Evolutionary conservation across 371 early-diverging fungal species (phyloP), one percentile per base, ranked within the genome.

Genomic region (Mucor sp.): DNA sequence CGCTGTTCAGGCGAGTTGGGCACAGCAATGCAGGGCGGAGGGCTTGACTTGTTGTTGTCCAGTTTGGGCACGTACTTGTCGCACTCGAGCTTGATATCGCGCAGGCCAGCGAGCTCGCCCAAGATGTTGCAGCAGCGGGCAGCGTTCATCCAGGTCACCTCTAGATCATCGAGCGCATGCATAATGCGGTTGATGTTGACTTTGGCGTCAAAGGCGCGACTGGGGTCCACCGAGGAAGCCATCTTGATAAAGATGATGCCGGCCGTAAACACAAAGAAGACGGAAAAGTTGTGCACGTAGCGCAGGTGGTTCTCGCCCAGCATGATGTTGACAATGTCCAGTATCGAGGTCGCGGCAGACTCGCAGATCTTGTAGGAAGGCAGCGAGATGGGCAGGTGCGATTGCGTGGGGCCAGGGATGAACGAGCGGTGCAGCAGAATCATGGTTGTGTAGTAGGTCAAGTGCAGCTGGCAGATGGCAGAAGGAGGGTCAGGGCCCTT

Each of bases 291-390:
- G 28, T 70, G 63, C 0, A 76, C 70, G 57, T 62, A 78, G 5
- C 68, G 71, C 25, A 83, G 55, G 19, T 72, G 72, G 15, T 74
- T 71, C 48, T 75, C 72, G 15, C 65, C 71, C 25, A 77, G 57
- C 74, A 83, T 74, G 37, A 76, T 72, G 41, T 83, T 79, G 19
- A 72, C 75, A 59, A 87, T 84, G 35, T 84, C 78, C 15, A 83
- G 61, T 56, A 85, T 82, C 0, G 83, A 74, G 0, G 72, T 76
- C 0, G 87, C 85, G 1, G 83, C 80, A 17, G 78, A 81, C 11
- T 76, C 76, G 48, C 87, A 87, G 4, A 82, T 74, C 15, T 81
- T 70, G 65, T 71, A 80, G 2, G 74, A 77, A 4, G 83, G 82
- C 17, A 79, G 59, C 4, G 83, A 79, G 1, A 67, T 67, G 7